Evolutionary conservation across 441 rosid genomes (phyloP).

Genomic region (Adansonia grandidieri): DNA sequence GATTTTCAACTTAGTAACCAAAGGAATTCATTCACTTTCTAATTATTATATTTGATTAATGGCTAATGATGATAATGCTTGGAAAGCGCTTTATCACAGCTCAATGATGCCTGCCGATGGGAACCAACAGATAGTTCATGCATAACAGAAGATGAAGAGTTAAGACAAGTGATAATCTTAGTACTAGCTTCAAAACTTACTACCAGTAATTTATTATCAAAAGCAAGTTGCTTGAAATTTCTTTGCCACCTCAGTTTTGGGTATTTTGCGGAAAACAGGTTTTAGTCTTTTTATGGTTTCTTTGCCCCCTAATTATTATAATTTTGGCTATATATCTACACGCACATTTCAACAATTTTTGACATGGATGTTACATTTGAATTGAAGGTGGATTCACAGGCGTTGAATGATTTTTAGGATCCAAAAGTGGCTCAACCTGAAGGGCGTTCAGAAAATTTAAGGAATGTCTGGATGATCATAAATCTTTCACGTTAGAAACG

Average conservation of each 20-base stretch:
- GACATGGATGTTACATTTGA: slow-evolving; percentile 22
- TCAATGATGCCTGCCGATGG: slow-evolving; percentile 59
- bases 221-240: slow-evolving; percentile 42
- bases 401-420: background rate
- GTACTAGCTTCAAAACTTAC: slow-evolving; percentile 39
- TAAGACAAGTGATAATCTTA: slow-evolving; percentile 28
- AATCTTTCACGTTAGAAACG: no score
- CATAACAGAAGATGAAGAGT: slow-evolving; percentile 33
- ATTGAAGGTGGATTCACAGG: slow-evolving; percentile 7
- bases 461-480: background rate
- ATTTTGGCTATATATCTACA: background rate
- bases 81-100: slow-evolving; percentile 97
- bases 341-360: background rate
- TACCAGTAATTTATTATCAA: slow-evolving; percentile 24
- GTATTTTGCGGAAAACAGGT: slow-evolving; percentile 33
- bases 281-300: slow-evolving; percentile 3
- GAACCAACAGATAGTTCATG: slow-evolving; percentile 58
- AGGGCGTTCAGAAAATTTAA: no score
- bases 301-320: background rate
- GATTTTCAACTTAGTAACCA: background rate
- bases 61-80: slow-evolving; percentile 95
- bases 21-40: background rate
- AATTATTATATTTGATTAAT: background rate
- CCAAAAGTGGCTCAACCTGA: no score
- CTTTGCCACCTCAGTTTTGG: slow-evolving; percentile 43